Evolutionary conservation across 176 grass and related monocot species (phyloP), one percentile per base, ranked within the genome.

Genomic region (Rhipidocladum racemiflorum): DNA sequence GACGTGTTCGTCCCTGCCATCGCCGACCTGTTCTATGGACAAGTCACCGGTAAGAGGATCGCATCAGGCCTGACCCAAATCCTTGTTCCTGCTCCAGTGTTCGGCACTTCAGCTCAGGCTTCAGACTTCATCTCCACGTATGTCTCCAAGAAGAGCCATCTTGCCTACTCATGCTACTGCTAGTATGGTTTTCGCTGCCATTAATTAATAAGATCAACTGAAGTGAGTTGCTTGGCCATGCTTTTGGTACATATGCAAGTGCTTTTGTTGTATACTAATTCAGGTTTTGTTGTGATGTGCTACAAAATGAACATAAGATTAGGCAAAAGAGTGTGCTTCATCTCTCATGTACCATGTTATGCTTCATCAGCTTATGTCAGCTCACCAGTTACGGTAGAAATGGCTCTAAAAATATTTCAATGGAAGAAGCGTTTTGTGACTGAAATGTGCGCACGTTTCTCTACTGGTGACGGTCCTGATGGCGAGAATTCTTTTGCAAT

Each of bases 21-120:
- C 64, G 39, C 92, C 5, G 90, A 92, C 7, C 61, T 97, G 15
- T 97, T 97, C 89, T 97, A 97, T 0, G 95, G 95, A 23, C 89
- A 97, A 34, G 90, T 94, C 20, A 72, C 88, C 1, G 95, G 95
- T 27, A 90, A 83, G 65, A 94, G 95, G 83, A 97, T 97, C 10
- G 72, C 87, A 1, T 75, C 78, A n/a, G 95, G 88, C 20, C 72
- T 51, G 15, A 97, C 90, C 10, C 78, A 91, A 38, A 94, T 94
- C 68, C 84, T 97, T 34, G 86, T 97, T 18, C 92, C 92, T 3
- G 43, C 76, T 28, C 70, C 67, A 61, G 76, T 68, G 17, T 55
- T 29, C 12, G 62, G 83, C 49, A 12, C 61, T n/a, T 87, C 90
- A 16, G 65, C 57, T 0, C 72, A 24, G 46, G 60, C 85, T 1